Conservation (phyloP, 371 early-diverging fungal genomes). For the Mortierella sp. region DNA sequence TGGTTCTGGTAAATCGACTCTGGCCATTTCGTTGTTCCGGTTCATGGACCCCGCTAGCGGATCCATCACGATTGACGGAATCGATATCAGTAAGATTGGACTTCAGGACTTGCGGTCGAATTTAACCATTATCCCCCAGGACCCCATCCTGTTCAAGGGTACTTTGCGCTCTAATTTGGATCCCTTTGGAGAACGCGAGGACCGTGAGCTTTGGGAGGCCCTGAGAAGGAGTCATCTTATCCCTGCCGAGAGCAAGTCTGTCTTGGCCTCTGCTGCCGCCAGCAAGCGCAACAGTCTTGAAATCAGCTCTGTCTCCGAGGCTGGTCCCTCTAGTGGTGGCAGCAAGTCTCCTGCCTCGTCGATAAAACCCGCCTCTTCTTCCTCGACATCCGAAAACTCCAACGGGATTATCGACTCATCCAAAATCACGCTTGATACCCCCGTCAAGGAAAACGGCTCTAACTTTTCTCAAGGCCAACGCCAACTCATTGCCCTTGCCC, state of each 20-base stretch:
- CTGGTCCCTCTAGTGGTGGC: background rate
- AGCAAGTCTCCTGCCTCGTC: constrained; percentile 29
- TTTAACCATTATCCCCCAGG: constrained; percentile 83
- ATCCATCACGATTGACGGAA: constrained; percentile 74
- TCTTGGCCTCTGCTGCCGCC: background rate
- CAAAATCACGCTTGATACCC: constrained; percentile 65
- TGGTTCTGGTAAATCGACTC: constrained; percentile 79
- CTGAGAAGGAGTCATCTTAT: constrained; percentile 64
- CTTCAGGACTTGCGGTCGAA: constrained; percentile 74
- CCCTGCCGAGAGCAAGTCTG: constrained; percentile 16
- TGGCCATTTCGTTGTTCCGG: constrained; percentile 78
- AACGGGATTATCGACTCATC: constrained; percentile 37
- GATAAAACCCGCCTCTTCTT: constrained; percentile 3
- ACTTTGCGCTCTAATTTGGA: constrained; percentile 80
- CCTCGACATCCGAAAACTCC: background rate
- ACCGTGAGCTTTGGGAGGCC: constrained; percentile 78
- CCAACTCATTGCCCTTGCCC: constrained; percentile 85
- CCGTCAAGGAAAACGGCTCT: constrained; percentile 76
- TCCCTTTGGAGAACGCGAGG: constrained; percentile 74
- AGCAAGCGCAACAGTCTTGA: constrained; percentile 46
- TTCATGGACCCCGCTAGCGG: constrained; percentile 77
- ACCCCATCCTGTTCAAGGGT: constrained; percentile 76
- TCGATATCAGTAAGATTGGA: constrained; percentile 77
- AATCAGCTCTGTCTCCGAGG: background rate
- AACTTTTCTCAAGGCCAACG: constrained; percentile 87